A percentile compares a stretch with the other conserved stretches of the same genome.
Conservation (phyloP, 1,284 basidiomycete genomes). For the Coniferiporia sulphurascens region DNA sequence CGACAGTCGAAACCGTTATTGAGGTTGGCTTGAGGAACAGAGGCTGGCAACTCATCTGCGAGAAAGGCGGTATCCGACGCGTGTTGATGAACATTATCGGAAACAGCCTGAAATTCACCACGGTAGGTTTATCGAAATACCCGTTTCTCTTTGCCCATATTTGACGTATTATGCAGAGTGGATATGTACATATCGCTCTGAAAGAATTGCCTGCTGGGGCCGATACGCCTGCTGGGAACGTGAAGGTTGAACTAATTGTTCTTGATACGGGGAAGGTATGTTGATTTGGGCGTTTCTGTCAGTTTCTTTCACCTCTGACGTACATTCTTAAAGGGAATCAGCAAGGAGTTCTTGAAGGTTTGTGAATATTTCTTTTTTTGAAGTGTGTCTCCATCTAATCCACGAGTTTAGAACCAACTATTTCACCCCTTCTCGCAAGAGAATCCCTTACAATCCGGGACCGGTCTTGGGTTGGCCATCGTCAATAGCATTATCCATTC, state of each 20-base stretch:
- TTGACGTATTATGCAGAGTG: conserved; percentile 45
- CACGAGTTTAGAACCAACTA: conserved; percentile 70
- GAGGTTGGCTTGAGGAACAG: conserved; percentile 74
- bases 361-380: conserved; percentile 4
- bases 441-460: conserved; percentile 87
- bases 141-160: conserved; percentile 11
- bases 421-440: conserved; percentile 98
- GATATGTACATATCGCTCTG: conserved; percentile 83
- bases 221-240: conserved; percentile 48
- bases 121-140: conserved; percentile 37
- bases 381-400: conserved; percentile 11
- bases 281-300: background rate
- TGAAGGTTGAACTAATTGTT: conserved; percentile 83
- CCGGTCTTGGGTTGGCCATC: conserved; percentile 94
- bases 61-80: conserved; percentile 88
- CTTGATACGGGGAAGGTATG: conserved; percentile 85
- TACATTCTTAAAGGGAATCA: conserved; percentile 58
- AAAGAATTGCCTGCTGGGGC: conserved; percentile 61
- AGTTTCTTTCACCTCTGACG: background rate
- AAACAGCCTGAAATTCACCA: conserved; percentile 91
- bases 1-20: conserved; percentile 79
- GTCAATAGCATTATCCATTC: conserved; percentile 91
- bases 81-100: conserved; percentile 95
- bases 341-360: conserved; percentile 82
- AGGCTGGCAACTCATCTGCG: conserved; percentile 88